A percentile compares a stretch with the other conserved stretches of the same genome.
Evolutionary conservation across 169 alveolate genomes (phyloP).

Genomic region (Babesia sp.): DNA sequence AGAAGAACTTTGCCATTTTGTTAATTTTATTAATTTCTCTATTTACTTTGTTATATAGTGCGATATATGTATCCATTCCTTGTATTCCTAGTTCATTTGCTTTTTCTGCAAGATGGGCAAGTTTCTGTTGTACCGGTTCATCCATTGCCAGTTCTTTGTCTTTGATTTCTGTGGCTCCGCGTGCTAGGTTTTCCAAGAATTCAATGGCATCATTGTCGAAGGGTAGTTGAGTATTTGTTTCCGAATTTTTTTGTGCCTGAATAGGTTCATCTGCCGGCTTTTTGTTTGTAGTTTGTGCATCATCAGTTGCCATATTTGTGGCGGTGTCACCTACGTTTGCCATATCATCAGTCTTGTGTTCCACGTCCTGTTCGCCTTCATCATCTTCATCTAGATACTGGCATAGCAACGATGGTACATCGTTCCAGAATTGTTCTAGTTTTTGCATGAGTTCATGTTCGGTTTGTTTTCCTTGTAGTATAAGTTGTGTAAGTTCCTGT

Average conservation of each 20-base stretch:
- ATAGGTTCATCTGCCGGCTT: background rate
- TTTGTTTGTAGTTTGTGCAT: background rate
- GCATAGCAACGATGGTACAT: conserved; percentile 48
- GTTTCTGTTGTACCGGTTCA: conserved; percentile 17
- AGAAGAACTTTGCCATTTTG: conserved; percentile 54
- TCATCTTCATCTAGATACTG: conserved; percentile 14
- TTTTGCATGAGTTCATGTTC: conserved; percentile 49
- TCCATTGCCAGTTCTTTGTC: background rate
- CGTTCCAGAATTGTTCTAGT: conserved; percentile 59
- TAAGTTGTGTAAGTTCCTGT: conserved; percentile 58
- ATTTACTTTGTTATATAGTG: conserved; percentile 56
- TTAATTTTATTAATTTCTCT: conserved; percentile 48
- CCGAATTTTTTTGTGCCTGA: too few species aligned
- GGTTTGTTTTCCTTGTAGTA: conserved; percentile 58
- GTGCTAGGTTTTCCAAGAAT: conserved; percentile 1
- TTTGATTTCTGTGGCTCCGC: background rate
- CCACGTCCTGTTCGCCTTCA: background rate
- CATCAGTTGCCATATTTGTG: background rate
- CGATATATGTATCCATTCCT: conserved; percentile 53
- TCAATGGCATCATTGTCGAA: conserved; percentile 8
- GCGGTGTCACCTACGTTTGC: background rate
- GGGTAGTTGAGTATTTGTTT: conserved; percentile 2
- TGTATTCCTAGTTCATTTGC: conserved; percentile 52
- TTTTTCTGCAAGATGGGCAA: conserved; percentile 24
- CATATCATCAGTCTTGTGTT: background rate